Evolutionary conservation across 1,284 basidiomycete species (phyloP), one percentile per base, ranked within the genome.

Genomic region (Austroboletus niveus): DNA sequence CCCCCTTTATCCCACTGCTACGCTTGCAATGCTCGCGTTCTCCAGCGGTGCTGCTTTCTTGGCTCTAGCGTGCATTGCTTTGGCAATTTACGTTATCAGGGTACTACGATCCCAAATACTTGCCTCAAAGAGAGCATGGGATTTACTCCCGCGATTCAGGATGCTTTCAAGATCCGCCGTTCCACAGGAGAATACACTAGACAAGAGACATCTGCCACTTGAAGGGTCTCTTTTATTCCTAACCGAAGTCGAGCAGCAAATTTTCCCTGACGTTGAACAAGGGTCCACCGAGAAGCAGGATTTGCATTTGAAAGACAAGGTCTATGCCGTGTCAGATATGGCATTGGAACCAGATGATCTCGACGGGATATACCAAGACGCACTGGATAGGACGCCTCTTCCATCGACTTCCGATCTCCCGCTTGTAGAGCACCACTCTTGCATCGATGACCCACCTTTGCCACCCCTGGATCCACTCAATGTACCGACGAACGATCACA

Each of bases 291-390:
- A 45, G 47, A 51, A 40, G 31, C 38, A 45, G 9, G 49, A 35
- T 24, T 29, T 41, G 12, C 51, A 10, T 14, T n/a, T n/a, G 5
- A 44, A 53, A 43, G 51, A 50, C 36, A 55, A 45, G 50, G 22
- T 43, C 7, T 52, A 61, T 48, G 48, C 49, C 15, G 39, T 48
- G 4, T 54, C 63, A 22, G 65, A 66, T 41, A 40, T 54, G 7
- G 58, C 54, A 8, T 64, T 55, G 40, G 60, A 61, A 29, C 46
- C 17, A 48, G 68, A 63, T 32, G 59, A 65, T 24, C 22, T 54
- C 4, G 68, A 73, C 45, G 74, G 71, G 55, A 71, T 72, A 47
- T 74, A 67, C 53, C 64, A 70, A 42, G 75, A 76, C 52, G 69
- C 70, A 6, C 58, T 68, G 22, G 66, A 68, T 38, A 48, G 34